Evolutionary conservation across 2,329 filamentous ascomycete genomes (phyloP).

Genomic region (Tolypocladium endophyticum): DNA sequence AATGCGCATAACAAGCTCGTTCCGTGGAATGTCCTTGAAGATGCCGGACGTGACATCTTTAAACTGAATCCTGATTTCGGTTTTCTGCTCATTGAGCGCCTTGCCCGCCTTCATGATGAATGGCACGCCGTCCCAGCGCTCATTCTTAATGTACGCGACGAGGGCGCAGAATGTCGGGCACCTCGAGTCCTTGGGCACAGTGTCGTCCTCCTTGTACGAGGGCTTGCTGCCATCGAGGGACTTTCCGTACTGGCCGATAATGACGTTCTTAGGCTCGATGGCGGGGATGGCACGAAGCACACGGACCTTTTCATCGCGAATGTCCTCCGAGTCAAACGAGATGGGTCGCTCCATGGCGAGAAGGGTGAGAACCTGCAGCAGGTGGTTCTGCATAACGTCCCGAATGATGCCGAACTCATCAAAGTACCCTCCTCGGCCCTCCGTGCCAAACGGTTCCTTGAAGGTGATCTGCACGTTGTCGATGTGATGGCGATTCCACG

Average conservation of each 20-base stretch:
- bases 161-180: conserved; percentile 98
- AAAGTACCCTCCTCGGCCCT: conserved; percentile 96
- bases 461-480: conserved; percentile 99
- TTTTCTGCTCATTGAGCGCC: conserved; percentile 98
- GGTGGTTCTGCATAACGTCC: conserved; percentile 99
- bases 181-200: conserved; percentile 90
- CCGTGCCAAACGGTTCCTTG: conserved; percentile 98
- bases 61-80: conserved; percentile 97
- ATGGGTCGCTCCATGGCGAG: conserved; percentile 97
- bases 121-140: conserved; percentile 97
- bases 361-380: conserved; percentile 91
- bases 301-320: conserved; percentile 96
- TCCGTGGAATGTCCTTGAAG: conserved; percentile 98
- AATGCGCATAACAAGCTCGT: conserved; percentile 97
- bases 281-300: conserved; percentile 87
- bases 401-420: conserved; percentile 99
- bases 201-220: conserved; percentile 97
- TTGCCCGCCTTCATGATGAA: conserved; percentile 99
- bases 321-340: conserved; percentile 95
- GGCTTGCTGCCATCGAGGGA: conserved; percentile 95
- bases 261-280: conserved; percentile 98
- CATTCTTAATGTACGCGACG: conserved; percentile 98
- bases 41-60: conserved; percentile 98
- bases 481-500: conserved; percentile 99
- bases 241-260: conserved; percentile 96